Evolutionary conservation across 164 flowering plant species (phyloP).

Genomic region (Tetrastigma voinierianum): DNA sequence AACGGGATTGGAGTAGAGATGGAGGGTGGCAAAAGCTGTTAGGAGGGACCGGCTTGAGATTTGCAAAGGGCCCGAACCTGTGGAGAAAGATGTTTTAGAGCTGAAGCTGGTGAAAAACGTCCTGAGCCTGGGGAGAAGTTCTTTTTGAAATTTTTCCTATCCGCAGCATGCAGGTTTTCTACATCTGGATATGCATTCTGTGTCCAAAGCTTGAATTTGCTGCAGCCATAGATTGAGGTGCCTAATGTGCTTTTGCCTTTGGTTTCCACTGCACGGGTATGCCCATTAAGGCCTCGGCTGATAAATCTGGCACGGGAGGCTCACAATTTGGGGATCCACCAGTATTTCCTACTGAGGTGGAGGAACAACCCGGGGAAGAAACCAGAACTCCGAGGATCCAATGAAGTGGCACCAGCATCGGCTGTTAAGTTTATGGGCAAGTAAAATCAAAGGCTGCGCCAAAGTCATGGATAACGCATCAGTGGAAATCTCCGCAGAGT

Average conservation of each 20-base stretch:
- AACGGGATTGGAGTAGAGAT: slow-evolving; percentile 38
- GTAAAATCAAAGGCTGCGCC: slow-evolving; percentile 67
- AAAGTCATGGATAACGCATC: slow-evolving; percentile 46
- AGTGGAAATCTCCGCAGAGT: slow-evolving; percentile 81
- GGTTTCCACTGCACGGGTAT: slow-evolving; percentile 95
- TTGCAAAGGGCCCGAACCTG: slow-evolving; percentile 39
- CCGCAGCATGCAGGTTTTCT: slow-evolving; percentile 94
- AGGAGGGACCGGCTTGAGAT: slow-evolving; percentile 74
- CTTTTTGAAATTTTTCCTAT: slow-evolving; percentile 84
- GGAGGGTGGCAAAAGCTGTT: slow-evolving; percentile 64
- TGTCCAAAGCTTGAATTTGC: slow-evolving; percentile 94
- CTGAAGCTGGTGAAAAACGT: slow-evolving; percentile 50
- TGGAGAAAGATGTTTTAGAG: slow-evolving; percentile 53
- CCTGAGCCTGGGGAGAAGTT: slow-evolving; percentile 76
- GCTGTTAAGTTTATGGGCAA: slow-evolving; percentile 68
- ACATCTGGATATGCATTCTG: slow-evolving; percentile 90
- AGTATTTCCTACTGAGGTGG: slow-evolving; percentile 42
- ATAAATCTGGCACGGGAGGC: slow-evolving; percentile 69
- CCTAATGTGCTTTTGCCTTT: slow-evolving; percentile 81
- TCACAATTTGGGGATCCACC: slow-evolving; percentile 63
- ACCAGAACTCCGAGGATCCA: slow-evolving; percentile 30
- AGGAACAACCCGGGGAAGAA: slow-evolving; percentile 27
- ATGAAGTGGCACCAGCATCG: slow-evolving; percentile 21
- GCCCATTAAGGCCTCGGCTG: slow-evolving; percentile 96
- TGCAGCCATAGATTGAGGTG: slow-evolving; percentile 87